A percentile compares a stretch with the other conserved stretches of the same genome.
Conservation (phyloP, 2,329 filamentous ascomycete species). For the Cryphonectria japonica region DNA sequence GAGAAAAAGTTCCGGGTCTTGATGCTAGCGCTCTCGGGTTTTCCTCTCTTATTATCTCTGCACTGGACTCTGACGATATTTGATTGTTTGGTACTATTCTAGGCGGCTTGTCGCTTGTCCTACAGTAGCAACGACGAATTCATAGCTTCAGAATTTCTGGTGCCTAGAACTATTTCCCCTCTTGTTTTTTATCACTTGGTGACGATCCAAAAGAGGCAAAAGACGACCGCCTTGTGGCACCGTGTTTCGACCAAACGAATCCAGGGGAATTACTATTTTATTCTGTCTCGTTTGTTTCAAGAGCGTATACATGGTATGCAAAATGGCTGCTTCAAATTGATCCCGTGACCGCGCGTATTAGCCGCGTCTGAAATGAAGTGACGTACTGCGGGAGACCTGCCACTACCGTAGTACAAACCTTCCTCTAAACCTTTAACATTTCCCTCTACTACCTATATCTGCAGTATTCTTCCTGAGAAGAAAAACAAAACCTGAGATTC, state of each 20-base stretch:
- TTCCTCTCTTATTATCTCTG: background rate
- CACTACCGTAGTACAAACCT: background rate
- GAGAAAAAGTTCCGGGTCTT: constrained; percentile 17
- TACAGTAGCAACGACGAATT: constrained; percentile 5
- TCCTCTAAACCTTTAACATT: background rate
- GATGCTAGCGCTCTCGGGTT: constrained; percentile 17
- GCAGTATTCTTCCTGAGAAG: background rate
- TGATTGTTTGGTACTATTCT: constrained; percentile 7
- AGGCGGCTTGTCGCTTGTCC: background rate
- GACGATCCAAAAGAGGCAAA: background rate
- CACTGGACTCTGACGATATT: constrained; percentile 6
- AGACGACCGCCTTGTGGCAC: background rate
- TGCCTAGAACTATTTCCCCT: background rate
- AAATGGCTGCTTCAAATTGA: background rate
- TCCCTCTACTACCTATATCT: background rate
- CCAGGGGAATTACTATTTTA: background rate
- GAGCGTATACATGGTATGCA: background rate
- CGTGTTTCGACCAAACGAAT: background rate
- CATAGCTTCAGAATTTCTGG: background rate
- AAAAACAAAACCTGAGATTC: background rate
- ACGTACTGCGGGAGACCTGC: background rate
- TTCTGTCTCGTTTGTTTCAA: background rate
- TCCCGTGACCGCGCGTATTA: constrained; percentile 10
- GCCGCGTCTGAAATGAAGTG: background rate
- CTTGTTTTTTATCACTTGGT: background rate